Evolutionary conservation across 2,329 filamentous ascomycete species (phyloP).

Genomic region (Graphium sp.): DNA sequence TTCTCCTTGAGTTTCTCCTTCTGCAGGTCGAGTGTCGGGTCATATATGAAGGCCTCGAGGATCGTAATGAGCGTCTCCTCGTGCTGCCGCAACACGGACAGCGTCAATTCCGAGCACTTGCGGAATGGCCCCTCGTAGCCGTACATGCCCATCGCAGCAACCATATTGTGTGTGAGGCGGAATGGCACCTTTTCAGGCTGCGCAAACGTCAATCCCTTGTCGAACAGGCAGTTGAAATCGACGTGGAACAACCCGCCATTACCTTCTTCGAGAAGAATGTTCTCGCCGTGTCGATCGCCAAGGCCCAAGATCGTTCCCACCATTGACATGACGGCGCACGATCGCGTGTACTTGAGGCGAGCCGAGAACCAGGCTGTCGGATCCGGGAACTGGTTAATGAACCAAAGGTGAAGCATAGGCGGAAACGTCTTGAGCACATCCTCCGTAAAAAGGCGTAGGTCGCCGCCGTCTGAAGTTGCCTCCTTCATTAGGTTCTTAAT

Average conservation of each 20-base stretch:
- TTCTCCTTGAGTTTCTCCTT: constrained; percentile 45
- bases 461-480: constrained; percentile 36
- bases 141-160: constrained; percentile 89
- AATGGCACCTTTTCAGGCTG: constrained; percentile 94
- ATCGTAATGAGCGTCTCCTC: constrained; percentile 97
- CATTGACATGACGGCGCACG: constrained; percentile 98
- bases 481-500: constrained; percentile 49
- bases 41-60: constrained; percentile 90
- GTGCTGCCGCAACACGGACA: constrained; percentile 71
- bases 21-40: constrained; percentile 87
- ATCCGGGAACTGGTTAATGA: constrained; percentile 85
- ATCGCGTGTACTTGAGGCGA: constrained; percentile 76
- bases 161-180: constrained; percentile 95
- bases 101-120: constrained; percentile 75
- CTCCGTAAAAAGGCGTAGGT: constrained; percentile 56
- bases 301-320: constrained; percentile 87
- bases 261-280: constrained; percentile 85
- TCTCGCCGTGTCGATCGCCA: constrained; percentile 92
- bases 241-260: constrained; percentile 94
- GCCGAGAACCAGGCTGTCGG: constrained; percentile 86
- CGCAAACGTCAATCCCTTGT: constrained; percentile 89
- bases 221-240: constrained; percentile 98
- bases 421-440: constrained; percentile 51
- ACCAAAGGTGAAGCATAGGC: constrained; percentile 82
- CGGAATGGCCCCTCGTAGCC: constrained; percentile 89